Conservation (phyloP, 148 eudicot genomes). For the Gaultheria prostrata region DNA sequence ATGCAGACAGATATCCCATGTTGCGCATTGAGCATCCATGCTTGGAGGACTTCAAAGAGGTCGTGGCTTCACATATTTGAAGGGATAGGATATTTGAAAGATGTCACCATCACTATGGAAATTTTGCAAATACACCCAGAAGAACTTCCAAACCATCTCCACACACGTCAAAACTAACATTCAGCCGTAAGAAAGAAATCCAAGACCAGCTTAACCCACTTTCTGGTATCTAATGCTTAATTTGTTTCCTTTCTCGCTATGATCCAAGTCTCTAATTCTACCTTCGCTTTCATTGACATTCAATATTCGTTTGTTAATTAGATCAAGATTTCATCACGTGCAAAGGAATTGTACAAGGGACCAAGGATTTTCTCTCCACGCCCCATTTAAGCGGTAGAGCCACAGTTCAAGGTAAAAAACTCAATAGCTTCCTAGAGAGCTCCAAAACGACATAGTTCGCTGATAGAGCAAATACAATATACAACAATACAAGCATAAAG, state of each 20-base stretch:
- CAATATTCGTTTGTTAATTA: not conserved
- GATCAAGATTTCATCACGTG: not conserved
- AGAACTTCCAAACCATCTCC: not conserved
- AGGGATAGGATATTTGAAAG: not conserved
- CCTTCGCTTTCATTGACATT: not conserved
- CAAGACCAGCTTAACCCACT: not conserved
- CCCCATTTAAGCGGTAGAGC: not conserved
- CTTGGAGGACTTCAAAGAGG: conserved; percentile 1
- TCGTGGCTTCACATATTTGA: not conserved
- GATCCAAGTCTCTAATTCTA: not conserved
- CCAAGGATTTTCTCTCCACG: not conserved
- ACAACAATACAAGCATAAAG: not conserved
- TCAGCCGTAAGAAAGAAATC: not conserved
- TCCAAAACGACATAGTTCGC: not conserved
- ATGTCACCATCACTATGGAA: not conserved
- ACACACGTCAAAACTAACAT: not conserved
- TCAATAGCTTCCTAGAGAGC: not conserved
- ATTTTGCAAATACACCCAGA: not conserved
- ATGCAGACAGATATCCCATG: not conserved
- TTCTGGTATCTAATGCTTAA: conserved; percentile 1
- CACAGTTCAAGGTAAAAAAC: not conserved
- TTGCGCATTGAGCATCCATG: not conserved
- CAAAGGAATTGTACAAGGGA: not conserved
- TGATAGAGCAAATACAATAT: not conserved
- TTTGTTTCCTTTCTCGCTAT: not conserved